Evolutionary conservation across 2,329 filamentous ascomycete species (phyloP).

Genomic region (Beauveria caledonica): DNA sequence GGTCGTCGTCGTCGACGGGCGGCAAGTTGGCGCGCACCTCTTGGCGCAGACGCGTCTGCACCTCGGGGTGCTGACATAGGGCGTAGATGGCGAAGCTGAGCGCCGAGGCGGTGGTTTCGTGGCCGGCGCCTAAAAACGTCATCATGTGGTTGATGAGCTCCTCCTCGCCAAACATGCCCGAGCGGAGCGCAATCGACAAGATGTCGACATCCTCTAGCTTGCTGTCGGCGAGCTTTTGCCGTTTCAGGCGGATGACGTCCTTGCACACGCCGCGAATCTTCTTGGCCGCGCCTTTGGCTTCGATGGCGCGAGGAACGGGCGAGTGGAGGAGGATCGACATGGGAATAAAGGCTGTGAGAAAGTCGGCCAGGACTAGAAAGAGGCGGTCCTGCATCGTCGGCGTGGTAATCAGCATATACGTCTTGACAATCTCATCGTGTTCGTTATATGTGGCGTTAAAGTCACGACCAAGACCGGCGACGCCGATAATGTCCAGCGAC

Average conservation of each 20-base stretch:
- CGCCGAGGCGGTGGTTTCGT: slow-evolving; percentile 44
- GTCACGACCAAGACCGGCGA: slow-evolving; percentile 47
- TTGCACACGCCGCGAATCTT: slow-evolving; percentile 55
- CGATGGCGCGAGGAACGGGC: not conserved
- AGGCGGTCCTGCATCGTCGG: not conserved
- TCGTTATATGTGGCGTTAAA: slow-evolving; percentile 36
- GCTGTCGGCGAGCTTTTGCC: slow-evolving; percentile 34
- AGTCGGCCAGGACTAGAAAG: not conserved
- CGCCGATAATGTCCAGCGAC: slow-evolving; percentile 52
- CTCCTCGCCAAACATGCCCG: slow-evolving; percentile 61
- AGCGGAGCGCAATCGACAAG: slow-evolving; percentile 65
- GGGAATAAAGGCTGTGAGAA: not conserved
- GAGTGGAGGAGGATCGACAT: not conserved
- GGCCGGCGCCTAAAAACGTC: slow-evolving; percentile 70
- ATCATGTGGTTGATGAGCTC: slow-evolving; percentile 59
- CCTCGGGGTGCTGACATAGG: slow-evolving; percentile 51
- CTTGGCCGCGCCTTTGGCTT: slow-evolving; percentile 28
- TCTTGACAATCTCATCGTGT: slow-evolving; percentile 33
- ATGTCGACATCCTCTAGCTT: slow-evolving; percentile 54
- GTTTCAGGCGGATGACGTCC: slow-evolving; percentile 59
- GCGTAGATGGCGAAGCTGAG: slow-evolving; percentile 44
- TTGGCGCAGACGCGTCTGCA: slow-evolving; percentile 58
- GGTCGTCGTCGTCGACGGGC: slow-evolving; percentile 24
- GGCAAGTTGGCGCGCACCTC: slow-evolving; percentile 59
- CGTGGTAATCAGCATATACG: slow-evolving; percentile 22